A percentile compares a stretch with the other conserved stretches of the same genome.
phyloP scores from a whole-genome alignment of 805 yeast genomes.

The Pichia thaimueangensis region DNA sequence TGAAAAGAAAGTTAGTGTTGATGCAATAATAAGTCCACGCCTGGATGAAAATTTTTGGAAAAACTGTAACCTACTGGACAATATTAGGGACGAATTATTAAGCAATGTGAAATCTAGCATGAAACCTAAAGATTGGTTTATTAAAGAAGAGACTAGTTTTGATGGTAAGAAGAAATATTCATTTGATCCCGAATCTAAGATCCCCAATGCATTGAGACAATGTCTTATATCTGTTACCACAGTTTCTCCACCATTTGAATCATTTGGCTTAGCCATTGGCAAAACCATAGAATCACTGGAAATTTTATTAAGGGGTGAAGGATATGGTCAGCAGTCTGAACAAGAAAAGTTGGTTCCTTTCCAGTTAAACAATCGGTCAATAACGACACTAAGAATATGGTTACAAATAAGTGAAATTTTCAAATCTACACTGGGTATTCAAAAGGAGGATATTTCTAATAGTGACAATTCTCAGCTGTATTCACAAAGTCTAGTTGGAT shows the following conservation, averaged over 20 bases:
- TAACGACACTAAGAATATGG: conserved; percentile 51
- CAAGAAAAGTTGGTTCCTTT: conserved; percentile 33
- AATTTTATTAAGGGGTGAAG: conserved; percentile 52
- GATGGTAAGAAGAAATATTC: conserved; percentile 9
- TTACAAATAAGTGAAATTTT: conserved; percentile 30
- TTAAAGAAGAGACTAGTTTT: conserved; percentile 15
- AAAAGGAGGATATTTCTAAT: conserved; percentile 17
- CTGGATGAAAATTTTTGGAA: conserved; percentile 12
- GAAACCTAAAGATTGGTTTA: conserved; percentile 26
- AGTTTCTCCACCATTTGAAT: conserved; percentile 28
- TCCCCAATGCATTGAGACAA: conserved; percentile 22
- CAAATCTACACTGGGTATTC: conserved; percentile 17
- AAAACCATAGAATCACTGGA: conserved; percentile 62
- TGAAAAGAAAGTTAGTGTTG: conserved; percentile 1
- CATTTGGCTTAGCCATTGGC: conserved; percentile 32
- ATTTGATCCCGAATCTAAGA: conserved; percentile 16
- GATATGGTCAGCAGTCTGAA: conserved; percentile 23
- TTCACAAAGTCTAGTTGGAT: conserved; percentile 27
- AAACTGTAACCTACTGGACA: conserved; percentile 9
- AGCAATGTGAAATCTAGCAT: conserved; percentile 18
- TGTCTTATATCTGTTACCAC: conserved; percentile 19
- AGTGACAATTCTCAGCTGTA: conserved; percentile 20
- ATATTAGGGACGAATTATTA: conserved; percentile 20
- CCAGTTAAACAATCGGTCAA: conserved; percentile 55
- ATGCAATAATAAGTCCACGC: conserved; percentile 3